These are phyloP conservation scores for Volvariella surrecta DNA, from an alignment of 1,284 basidiomycete genomes.

Conservation along the genomic window DNA sequence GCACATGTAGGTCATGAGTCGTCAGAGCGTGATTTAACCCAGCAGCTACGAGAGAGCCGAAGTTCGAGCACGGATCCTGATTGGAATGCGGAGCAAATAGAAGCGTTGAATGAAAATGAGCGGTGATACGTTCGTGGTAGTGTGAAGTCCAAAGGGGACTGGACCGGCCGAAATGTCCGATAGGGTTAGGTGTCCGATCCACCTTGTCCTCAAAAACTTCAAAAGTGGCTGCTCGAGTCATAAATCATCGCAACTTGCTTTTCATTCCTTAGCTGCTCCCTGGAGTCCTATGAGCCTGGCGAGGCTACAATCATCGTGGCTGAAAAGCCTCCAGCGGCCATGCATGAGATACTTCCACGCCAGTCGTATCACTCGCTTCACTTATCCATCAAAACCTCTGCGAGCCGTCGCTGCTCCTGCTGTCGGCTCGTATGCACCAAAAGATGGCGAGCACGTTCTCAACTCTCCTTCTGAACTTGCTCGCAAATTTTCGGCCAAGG, in stretches of 20 bases:
- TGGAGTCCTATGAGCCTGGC: constrained; percentile 25
- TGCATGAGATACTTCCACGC: constrained; percentile 25
- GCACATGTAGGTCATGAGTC: too few species aligned
- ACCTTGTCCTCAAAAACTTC: neutral
- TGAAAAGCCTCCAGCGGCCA: constrained; percentile 18
- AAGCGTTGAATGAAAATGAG: too few species aligned
- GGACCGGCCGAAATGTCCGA: too few species aligned
- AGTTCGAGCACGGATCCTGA: too few species aligned
- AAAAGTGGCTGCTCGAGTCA: neutral
- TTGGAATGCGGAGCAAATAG: too few species aligned
- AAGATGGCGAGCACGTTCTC: constrained; percentile 75
- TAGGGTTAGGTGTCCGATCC: neutral
- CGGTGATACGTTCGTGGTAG: too few species aligned
- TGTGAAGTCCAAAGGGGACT: too few species aligned
- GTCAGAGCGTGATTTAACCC: too few species aligned
- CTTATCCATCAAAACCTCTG: constrained; percentile 32
- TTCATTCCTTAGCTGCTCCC: constrained; percentile 4
- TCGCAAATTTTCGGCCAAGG: constrained; percentile 84
- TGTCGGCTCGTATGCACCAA: constrained; percentile 62
- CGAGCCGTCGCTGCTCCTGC: constrained; percentile 73
- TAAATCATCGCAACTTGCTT: neutral
- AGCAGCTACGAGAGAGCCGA: too few species aligned
- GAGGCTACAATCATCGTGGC: constrained; percentile 28
- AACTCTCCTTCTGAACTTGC: constrained; percentile 91
- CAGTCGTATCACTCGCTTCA: constrained; percentile 20